Evolutionary conservation across 495 filamentous ascomycete species (phyloP), one percentile per base, ranked within the genome.

Genomic region (Elaphomyces granulatus): DNA sequence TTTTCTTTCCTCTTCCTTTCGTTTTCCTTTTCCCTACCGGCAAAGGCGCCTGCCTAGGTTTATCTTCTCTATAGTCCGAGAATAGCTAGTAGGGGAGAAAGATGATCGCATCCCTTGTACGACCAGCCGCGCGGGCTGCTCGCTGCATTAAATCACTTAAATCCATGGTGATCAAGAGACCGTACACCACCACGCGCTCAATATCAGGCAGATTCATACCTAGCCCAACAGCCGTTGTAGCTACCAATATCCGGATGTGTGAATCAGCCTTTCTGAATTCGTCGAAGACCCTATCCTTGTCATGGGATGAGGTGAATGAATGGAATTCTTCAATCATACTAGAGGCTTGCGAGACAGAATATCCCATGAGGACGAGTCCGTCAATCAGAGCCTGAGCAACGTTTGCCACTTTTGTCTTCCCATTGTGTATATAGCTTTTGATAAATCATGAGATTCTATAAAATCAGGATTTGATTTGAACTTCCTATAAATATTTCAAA

Each of bases 1-100:
- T 40, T 36, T 32, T 28, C 15, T 16, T 40, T 34, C n/a, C n/a
- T n/a, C 32, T 14, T 34, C 32, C 4, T 4, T 34, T 17, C 32
- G 4, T 4, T 34, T 14, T 14, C 32, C 32, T 8, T 4, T 14
- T n/a, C n/a, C n/a, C n/a, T 34, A 17, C 32, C 18, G 15, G n/a
- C n/a, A n/a, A n/a, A n/a, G n/a, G n/a, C n/a, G n/a, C n/a, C n/a
- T n/a, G n/a, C n/a, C n/a, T n/a, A n/a, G n/a, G n/a, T n/a, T n/a
- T n/a, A n/a, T n/a, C n/a, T n/a, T n/a, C n/a, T n/a, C n/a, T n/a
- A n/a, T n/a, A n/a, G n/a, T n/a, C n/a, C n/a, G n/a, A n/a, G n/a
- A n/a, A n/a, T n/a, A n/a, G n/a, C n/a, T n/a, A n/a, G n/a, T n/a
- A n/a, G n/a, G n/a, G n/a, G n/a, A n/a, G n/a, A n/a, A n/a, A n/a